Percentiles rank a stretch among this genome's conserved stretches.
Conservation (phyloP, 2,329 filamentous ascomycete species). For the Calonectria henricotiae region DNA sequence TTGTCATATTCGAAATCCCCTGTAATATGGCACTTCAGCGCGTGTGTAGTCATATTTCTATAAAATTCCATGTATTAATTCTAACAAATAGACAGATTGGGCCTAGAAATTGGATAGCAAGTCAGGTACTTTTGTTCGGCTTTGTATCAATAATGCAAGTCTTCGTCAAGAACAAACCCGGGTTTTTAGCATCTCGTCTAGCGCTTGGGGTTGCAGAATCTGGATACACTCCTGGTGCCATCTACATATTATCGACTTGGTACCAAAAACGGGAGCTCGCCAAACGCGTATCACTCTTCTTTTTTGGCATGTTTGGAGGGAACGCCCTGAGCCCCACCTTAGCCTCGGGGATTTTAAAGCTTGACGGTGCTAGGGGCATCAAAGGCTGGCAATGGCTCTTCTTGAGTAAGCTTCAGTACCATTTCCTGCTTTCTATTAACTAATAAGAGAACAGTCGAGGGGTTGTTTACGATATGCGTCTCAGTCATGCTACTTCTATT, state of each 20-base stretch:
- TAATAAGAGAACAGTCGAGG: not conserved
- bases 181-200: not conserved
- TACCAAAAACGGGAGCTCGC: not conserved
- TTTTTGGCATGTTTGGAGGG: conserved; percentile 11
- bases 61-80: not conserved
- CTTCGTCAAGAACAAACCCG: not conserved
- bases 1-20: conserved; percentile 68
- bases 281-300: not conserved
- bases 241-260: conserved; percentile 1
- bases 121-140: not conserved
- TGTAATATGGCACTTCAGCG: conserved; percentile 64
- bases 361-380: not conserved
- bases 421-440: no score
- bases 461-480: not conserved
- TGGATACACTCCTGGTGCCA: not conserved
- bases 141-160: conserved; percentile 1
- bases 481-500: not conserved
- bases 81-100: not conserved
- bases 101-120: not conserved
- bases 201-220: not conserved
- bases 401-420: not conserved
- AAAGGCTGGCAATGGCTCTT: conserved; percentile 11
- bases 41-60: conserved; percentile 34
- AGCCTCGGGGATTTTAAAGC: conserved; percentile 1
- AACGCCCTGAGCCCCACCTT: conserved; percentile 5